phyloP scores from a whole-genome alignment of 2,329 filamentous ascomycete species.

The Plenodomus lindquistii region DNA sequence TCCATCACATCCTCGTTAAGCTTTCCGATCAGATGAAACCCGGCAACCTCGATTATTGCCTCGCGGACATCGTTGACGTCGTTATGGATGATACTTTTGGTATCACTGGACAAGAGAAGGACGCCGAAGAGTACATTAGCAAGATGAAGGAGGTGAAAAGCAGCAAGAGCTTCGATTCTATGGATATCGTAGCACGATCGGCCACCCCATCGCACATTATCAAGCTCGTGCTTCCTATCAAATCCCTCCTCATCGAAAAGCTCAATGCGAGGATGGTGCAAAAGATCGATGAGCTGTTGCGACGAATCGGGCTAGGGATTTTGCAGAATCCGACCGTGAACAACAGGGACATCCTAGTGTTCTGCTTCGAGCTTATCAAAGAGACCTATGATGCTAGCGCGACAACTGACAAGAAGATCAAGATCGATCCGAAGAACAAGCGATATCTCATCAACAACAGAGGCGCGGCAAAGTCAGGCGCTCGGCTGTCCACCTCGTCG shows the following conservation, averaged over 20 bases:
- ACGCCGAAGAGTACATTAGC: slow-evolving; percentile 91
- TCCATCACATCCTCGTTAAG: slow-evolving; percentile 85
- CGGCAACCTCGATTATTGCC: slow-evolving; percentile 87
- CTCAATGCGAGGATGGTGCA: slow-evolving; percentile 80
- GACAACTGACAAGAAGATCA: slow-evolving; percentile 41
- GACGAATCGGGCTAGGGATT: slow-evolving; percentile 80
- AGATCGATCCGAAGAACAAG: slow-evolving; percentile 54
- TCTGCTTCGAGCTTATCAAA: slow-evolving; percentile 93
- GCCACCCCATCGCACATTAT: slow-evolving; percentile 75
- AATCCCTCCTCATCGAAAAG: slow-evolving; percentile 78
- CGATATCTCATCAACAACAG: slow-evolving; percentile 80
- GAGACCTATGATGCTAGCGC: slow-evolving; percentile 73
- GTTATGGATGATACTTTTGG: slow-evolving; percentile 99
- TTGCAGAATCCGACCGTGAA: slow-evolving; percentile 78
- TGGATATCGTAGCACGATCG: slow-evolving; percentile 86
- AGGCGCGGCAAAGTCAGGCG: slow-evolving; percentile 73
- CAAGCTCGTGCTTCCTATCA: slow-evolving; percentile 76
- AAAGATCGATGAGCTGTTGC: slow-evolving; percentile 88
- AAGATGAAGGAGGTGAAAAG: slow-evolving; percentile 98
- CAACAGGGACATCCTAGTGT: slow-evolving; percentile 81
- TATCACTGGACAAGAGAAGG: slow-evolving; percentile 89
- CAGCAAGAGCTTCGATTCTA: slow-evolving; percentile 96
- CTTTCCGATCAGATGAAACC: slow-evolving; percentile 73
- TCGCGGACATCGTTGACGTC: slow-evolving; percentile 75
- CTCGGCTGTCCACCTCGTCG: slow-evolving; percentile 72